Conservation (phyloP, 352 stramenopile species). For the Phytopythium sindhum region DNA sequence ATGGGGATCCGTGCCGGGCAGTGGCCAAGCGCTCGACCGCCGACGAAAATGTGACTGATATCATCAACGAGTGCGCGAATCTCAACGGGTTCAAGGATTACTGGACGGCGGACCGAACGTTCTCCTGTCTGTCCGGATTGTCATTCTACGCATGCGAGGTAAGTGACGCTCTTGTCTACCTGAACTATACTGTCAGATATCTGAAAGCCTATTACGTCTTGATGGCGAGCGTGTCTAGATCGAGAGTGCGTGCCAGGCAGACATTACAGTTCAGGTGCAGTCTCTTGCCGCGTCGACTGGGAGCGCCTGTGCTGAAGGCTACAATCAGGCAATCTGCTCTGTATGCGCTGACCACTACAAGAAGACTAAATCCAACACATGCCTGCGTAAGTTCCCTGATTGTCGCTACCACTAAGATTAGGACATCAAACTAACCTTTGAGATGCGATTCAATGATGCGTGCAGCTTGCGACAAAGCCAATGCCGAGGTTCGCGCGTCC, state of each 20-base stretch:
- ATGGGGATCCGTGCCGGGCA: slow-evolving; percentile 45
- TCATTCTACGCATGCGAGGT: slow-evolving; percentile 71
- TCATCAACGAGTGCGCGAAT: slow-evolving; percentile 41
- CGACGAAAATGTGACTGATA: slow-evolving; percentile 18
- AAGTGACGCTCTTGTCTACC: too few species aligned
- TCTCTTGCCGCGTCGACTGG: slow-evolving; percentile 11
- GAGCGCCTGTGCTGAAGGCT: slow-evolving; percentile 41
- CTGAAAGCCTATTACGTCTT: neutral
- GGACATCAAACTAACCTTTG: neutral
- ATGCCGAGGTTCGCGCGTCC: slow-evolving; percentile 39
- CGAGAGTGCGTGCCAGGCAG: slow-evolving; percentile 36
- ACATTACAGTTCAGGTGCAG: slow-evolving; percentile 40
- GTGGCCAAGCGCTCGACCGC: slow-evolving; percentile 13
- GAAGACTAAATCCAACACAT: slow-evolving; percentile 48
- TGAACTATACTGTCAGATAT: too few species aligned
- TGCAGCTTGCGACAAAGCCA: slow-evolving; percentile 53
- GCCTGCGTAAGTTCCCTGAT: slow-evolving; percentile 38
- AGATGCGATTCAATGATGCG: neutral
- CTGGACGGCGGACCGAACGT: slow-evolving; percentile 53
- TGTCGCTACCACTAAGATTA: neutral
- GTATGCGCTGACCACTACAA: slow-evolving; percentile 59
- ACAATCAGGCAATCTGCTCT: slow-evolving; percentile 66
- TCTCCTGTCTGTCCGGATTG: slow-evolving; percentile 49
- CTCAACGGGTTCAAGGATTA: slow-evolving; percentile 40
- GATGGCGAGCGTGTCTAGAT: slow-evolving; percentile 19